Base-by-base conservation (phyloP, 352 stramenopile species). In the Phytopythium ostracodes region DNA sequence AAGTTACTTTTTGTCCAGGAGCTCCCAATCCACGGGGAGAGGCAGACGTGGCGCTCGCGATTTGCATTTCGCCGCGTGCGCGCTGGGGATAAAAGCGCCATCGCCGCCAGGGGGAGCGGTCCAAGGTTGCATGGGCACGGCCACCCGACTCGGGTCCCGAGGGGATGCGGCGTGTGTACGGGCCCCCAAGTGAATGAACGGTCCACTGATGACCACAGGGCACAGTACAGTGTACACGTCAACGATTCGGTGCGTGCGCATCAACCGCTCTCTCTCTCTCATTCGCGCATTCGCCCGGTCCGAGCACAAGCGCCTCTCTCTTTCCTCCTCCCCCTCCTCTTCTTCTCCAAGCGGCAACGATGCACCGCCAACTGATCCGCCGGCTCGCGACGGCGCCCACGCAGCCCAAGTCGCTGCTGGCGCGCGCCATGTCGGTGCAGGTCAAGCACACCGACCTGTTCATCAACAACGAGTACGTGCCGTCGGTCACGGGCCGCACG, bases 381-480 rank as follows among this genome's bases (percentile, higher is more conserved):
- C 46, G 46, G 11, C 46, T 52, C 46, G 9, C 46, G 22, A 52
- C 46, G 46, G 40, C 15, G 40, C 40, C 40, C 40, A 17, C 40
- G 40, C 40, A 44, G 40, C 20, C 46, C 46, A 29, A 14, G 46
- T n/a, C 46, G 46, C 46, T 24, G 29, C 53, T 71, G 25, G 67
- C 64, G 14, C 67, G 72, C 24, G 64, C 65, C n/a, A 80, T 82
- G 56, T 73, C 73, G 27, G 57, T 59, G 10, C 47, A 71, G 4
- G 62, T 84, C 29, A 81, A 77, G 67, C 77, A 89, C 63, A 89
- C 80, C 60, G 79, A 89, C 55, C 68, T 96, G 38, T 79, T 96
- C 64, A 96, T 96, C 65, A 87, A 90, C 70, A 79, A 80, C 67
- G 71, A 92, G 68, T 96, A 92, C 60, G 84, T 96, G 56, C 73